A percentile compares a stretch with the other conserved stretches of the same genome.
These are phyloP conservation scores for Aspergillus caelatus DNA, from an alignment of 2,329 filamentous ascomycete genomes.

Conservation along the genomic window DNA sequence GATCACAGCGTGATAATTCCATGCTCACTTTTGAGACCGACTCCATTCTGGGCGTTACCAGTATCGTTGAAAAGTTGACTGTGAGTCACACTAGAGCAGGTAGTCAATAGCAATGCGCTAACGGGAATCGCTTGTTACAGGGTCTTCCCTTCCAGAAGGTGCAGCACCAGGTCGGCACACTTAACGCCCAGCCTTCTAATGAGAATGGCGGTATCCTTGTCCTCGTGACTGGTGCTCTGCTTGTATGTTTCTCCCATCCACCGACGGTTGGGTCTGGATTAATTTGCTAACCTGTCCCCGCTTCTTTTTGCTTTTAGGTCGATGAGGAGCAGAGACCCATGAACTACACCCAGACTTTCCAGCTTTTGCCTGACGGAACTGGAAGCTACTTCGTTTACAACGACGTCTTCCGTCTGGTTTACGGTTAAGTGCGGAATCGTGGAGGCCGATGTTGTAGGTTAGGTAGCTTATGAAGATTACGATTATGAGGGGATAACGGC, in stretches of 20 bases:
- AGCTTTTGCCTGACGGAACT: conserved; percentile 71
- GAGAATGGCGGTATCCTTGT: conserved; percentile 75
- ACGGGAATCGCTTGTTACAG: conserved; percentile 48
- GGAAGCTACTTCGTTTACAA: conserved; percentile 87
- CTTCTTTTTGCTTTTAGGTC: conserved; percentile 57
- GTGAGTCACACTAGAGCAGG: conserved; percentile 55
- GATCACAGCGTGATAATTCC: conserved; percentile 71
- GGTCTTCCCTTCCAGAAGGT: conserved; percentile 79
- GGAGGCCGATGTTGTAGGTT: background rate
- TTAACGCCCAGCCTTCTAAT: conserved; percentile 79
- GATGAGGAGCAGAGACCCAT: conserved; percentile 84
- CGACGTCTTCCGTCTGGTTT: conserved; percentile 92
- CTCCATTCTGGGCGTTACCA: conserved; percentile 63
- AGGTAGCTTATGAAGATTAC: conserved; percentile 20
- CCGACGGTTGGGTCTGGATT: background rate
- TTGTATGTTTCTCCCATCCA: conserved; percentile 59
- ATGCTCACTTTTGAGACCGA: conserved; percentile 91
- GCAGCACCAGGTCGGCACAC: conserved; percentile 73
- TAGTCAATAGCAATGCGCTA: conserved; percentile 10
- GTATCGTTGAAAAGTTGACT: conserved; percentile 78
- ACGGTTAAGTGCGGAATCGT: conserved; percentile 36
- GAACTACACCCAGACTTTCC: conserved; percentile 89
- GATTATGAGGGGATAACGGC: conserved; percentile 13
- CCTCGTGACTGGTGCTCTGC: conserved; percentile 81
- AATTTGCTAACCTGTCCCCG: background rate